Conservation (phyloP, 202 grass and related monocot genomes). For the Schoenoplectus triqueter region DNA sequence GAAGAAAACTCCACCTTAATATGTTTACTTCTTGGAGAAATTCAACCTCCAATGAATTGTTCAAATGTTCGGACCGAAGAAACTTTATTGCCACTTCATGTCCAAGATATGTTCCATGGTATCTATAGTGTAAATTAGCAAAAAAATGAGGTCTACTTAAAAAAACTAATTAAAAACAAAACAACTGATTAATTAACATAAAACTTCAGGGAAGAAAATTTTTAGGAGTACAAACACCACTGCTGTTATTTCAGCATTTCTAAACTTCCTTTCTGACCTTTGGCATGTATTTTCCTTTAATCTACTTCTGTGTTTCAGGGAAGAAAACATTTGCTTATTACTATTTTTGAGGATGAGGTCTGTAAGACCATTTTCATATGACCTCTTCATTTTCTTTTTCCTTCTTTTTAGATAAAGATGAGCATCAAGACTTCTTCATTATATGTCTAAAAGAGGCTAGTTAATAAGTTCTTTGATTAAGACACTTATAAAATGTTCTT, state of each 20-base stretch:
- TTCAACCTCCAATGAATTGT: constrained; percentile 67
- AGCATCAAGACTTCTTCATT: not conserved
- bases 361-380: constrained; percentile 8
- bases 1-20: constrained; percentile 55
- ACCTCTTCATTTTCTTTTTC: not conserved
- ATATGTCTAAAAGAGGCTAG: not conserved
- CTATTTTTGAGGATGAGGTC: not conserved
- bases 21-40: constrained; percentile 96
- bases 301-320: not conserved
- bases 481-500: not conserved
- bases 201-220: constrained; percentile 9
- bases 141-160: not conserved
- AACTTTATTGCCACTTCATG: constrained; percentile 87
- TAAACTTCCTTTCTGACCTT: not conserved
- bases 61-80: constrained; percentile 68
- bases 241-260: not conserved
- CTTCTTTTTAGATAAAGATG: not conserved
- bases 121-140: constrained; percentile 54
- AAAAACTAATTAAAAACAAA: not conserved
- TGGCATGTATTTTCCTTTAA: not conserved
- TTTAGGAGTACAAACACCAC: not conserved
- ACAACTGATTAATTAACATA: not conserved
- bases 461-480: not conserved
- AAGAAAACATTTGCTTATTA: not conserved
- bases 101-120: constrained; percentile 68